Percentiles rank a stretch among this genome's conserved stretches.
These are phyloP conservation scores for Delphinella strobiligena DNA, from an alignment of 2,329 filamentous ascomycete species.

Conservation along the genomic window DNA sequence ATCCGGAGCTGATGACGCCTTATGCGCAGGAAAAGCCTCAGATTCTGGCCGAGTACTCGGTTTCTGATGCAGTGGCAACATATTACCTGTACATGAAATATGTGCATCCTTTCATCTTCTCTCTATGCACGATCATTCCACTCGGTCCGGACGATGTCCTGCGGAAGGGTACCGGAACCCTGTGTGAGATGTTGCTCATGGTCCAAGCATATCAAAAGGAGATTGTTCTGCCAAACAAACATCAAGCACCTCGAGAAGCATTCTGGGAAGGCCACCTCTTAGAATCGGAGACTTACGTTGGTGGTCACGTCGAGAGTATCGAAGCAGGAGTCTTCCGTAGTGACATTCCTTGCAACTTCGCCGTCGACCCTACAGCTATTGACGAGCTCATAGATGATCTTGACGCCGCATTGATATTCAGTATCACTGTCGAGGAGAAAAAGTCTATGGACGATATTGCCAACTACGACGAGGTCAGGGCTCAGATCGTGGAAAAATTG, in stretches of 20 bases:
- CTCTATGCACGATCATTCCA: constrained; percentile 89
- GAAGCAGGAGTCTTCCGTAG: constrained; percentile 94
- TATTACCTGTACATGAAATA: constrained; percentile 99
- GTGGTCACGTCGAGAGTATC: constrained; percentile 97
- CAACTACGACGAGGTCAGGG: constrained; percentile 53
- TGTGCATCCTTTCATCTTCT: constrained; percentile 99
- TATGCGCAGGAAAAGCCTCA: constrained; percentile 80
- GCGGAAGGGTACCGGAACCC: constrained; percentile 89
- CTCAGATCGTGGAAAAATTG: constrained; percentile 63
- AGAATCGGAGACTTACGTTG: constrained; percentile 95
- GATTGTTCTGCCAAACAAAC: constrained; percentile 93
- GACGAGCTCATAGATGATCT: constrained; percentile 80
- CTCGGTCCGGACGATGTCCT: constrained; percentile 85
- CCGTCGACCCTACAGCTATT: constrained; percentile 75
- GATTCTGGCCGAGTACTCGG: constrained; percentile 91
- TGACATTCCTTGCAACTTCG: constrained; percentile 91
- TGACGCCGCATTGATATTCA: constrained; percentile 81
- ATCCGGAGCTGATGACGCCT: constrained; percentile 93
- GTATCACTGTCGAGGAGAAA: constrained; percentile 43
- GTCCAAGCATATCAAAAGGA: constrained; percentile 88
- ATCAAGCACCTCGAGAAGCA: constrained; percentile 76
- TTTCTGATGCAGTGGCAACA: constrained; percentile 95
- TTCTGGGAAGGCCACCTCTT: constrained; percentile 96
- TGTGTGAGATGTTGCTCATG: constrained; percentile 99
- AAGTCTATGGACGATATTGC: constrained; percentile 38